Evolutionary conservation across 2,329 filamentous ascomycete genomes (phyloP).

Genomic region (Tetracladium maxilliforme): DNA sequence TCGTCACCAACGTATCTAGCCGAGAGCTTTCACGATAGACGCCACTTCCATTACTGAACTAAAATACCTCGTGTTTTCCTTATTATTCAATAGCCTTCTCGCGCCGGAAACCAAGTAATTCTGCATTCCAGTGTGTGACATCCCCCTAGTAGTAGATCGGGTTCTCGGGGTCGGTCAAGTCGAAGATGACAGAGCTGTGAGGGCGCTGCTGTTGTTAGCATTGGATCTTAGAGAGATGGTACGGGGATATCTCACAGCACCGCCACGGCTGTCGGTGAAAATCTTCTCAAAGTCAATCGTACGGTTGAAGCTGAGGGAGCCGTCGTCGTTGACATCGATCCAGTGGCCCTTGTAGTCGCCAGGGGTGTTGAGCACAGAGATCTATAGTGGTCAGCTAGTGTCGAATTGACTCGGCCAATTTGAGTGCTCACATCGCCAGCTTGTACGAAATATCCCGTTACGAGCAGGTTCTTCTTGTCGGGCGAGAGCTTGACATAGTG

Average conservation of each 20-base stretch:
- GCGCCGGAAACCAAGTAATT: too few species aligned
- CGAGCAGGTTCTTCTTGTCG: conserved; percentile 47
- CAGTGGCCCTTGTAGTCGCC: conserved; percentile 48
- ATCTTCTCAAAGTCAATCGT: conserved; percentile 38
- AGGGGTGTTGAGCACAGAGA: conserved; percentile 44
- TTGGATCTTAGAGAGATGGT: conserved; percentile 22
- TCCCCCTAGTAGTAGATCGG: conserved; percentile 33
- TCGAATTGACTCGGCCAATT: rapidly evolving
- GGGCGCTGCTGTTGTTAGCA: conserved; percentile 17
- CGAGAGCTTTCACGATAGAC: too few species aligned
- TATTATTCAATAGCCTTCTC: too few species aligned
- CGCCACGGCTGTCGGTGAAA: conserved; percentile 38
- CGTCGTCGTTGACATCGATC: conserved; percentile 40
- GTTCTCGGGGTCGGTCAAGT: conserved; percentile 36
- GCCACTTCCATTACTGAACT: too few species aligned
- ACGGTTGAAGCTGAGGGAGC: conserved; percentile 42
- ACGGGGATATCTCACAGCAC: conserved; percentile 38
- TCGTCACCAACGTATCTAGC: too few species aligned
- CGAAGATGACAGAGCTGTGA: conserved; percentile 25
- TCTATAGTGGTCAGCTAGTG: conserved; percentile 13
- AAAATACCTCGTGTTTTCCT: too few species aligned
- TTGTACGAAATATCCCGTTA: conserved; percentile 54
- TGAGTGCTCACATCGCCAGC: conserved; percentile 30
- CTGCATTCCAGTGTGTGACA: too few species aligned
- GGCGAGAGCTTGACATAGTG: conserved; percentile 51